Percentiles rank a stretch among this genome's conserved stretches.
Evolutionary conservation across 768 basidiomycete species (phyloP).

Genomic region (Lactarius trivialis): DNA sequence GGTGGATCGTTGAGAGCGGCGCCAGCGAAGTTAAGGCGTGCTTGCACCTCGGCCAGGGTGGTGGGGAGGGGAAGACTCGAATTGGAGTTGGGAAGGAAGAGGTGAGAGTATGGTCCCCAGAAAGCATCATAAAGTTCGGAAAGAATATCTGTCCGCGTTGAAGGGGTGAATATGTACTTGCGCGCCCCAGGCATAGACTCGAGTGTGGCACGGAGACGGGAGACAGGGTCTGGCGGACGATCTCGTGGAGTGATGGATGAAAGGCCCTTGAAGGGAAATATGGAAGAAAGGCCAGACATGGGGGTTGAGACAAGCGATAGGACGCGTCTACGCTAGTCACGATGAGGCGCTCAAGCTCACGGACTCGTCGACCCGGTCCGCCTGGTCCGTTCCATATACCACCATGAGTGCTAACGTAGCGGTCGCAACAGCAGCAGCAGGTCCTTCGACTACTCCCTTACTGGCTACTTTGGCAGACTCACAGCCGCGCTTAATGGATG

Average conservation of each 20-base stretch:
- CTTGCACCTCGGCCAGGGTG: slow-evolving; percentile 66
- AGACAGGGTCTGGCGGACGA: slow-evolving; percentile 53
- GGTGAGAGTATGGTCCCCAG: slow-evolving; percentile 67
- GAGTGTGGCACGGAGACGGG: slow-evolving; percentile 66
- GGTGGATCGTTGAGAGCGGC: slow-evolving; percentile 54
- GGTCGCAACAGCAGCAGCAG: slow-evolving; percentile 15
- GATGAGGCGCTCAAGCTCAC: neutral
- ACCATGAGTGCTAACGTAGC: slow-evolving; percentile 12
- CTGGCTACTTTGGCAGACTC: slow-evolving; percentile 61
- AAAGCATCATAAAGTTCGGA: slow-evolving; percentile 75
- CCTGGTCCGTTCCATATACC: slow-evolving; percentile 19
- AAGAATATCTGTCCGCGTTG: slow-evolving; percentile 75
- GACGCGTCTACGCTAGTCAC: neutral
- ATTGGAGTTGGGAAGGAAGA: slow-evolving; percentile 65
- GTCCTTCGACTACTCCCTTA: slow-evolving; percentile 24
- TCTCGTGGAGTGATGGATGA: slow-evolving; percentile 51
- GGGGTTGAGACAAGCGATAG: neutral
- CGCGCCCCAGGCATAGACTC: slow-evolving; percentile 77
- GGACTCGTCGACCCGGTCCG: neutral
- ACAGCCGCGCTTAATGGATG: slow-evolving; percentile 54
- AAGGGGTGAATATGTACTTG: slow-evolving; percentile 69
- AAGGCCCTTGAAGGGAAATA: slow-evolving; percentile 46
- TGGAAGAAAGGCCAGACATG: slow-evolving; percentile 41
- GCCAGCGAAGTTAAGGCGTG: slow-evolving; percentile 46
- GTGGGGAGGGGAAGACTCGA: slow-evolving; percentile 55